Evolutionary conservation across 441 rosid genomes (phyloP), one percentile per base, ranked within the genome.

Genomic region (Eutrema salsugineum): DNA sequence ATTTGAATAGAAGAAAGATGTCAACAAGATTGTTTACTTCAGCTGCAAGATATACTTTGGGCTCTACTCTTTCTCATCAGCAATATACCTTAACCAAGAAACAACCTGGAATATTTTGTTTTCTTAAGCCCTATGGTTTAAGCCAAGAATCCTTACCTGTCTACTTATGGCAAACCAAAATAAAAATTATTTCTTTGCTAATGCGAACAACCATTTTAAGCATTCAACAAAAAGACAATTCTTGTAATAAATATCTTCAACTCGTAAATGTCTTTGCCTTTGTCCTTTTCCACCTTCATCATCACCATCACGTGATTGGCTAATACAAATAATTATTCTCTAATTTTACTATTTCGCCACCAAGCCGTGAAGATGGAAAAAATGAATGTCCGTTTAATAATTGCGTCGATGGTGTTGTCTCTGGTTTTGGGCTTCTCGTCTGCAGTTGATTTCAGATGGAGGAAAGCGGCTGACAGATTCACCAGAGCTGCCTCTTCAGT

Each of bases 401-500:
- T 68, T 44, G 38, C 12, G 58, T 4, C 71, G 46, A 14, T 83
- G 66, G 54, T 74, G 42, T 66, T 81, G 16, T 38, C 78, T 43
- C 43, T 78, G 78, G 67, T 75, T 51, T 68, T 78, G 80, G 72
- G 85, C 8, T 69, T 81, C 9, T 71, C 81, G 14, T 74, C 84
- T 27, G 82, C 83, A 20, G 68, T 81, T 53, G 70, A 75, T 19
- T 81, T 71, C 47, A 74, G 79, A 22, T 76, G 76, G 76, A 57
- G 86, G 84, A 83, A 78, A 56, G 42, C 79, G 11, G 17, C 60
- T 22, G 63, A 60, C 63, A 36, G 80, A 82, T 69, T 78, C 44
- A 78, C 77, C 57, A 77, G 83, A 76, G 81, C 78, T 70, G 83
- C 76, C n/a, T 84, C 96, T 49, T 89, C 97, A 71, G 50, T 90